phyloP scores from a whole-genome alignment of 257 asterid species.

The Agastache rugosa region DNA sequence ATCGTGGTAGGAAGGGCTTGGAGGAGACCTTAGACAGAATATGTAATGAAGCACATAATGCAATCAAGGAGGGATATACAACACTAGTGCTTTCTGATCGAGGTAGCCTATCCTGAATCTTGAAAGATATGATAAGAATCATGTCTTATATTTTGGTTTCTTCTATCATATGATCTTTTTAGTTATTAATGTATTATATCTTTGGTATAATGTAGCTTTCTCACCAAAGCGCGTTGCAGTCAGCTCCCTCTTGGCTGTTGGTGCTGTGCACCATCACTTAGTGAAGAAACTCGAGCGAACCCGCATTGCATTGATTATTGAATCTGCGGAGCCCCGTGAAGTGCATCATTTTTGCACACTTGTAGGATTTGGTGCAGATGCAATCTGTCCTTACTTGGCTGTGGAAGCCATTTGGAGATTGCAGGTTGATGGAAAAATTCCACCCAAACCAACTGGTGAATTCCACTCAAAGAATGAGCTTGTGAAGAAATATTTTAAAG shows the following conservation, averaged over 20 bases:
- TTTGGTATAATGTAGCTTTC: slow-evolving; percentile 62
- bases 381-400: slow-evolving; percentile 94
- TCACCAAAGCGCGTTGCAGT: slow-evolving; percentile 83
- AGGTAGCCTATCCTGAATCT: slow-evolving; percentile 54
- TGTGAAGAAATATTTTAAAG: slow-evolving; percentile 76
- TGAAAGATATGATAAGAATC: slow-evolving; percentile 9
- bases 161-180: not conserved
- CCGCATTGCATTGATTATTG: slow-evolving; percentile 87
- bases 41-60: slow-evolving; percentile 85
- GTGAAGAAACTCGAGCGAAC: slow-evolving; percentile 95
- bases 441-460: slow-evolving; percentile 82
- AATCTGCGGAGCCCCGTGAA: slow-evolving; percentile 99
- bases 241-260: slow-evolving; percentile 94
- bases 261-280: slow-evolving; percentile 98
- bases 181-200: slow-evolving; percentile 2
- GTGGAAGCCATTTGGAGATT: slow-evolving; percentile 93
- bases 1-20: slow-evolving; percentile 80
- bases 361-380: slow-evolving; percentile 99
- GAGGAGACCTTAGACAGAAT: slow-evolving; percentile 91
- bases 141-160: slow-evolving; percentile 4
- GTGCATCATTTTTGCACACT: slow-evolving; percentile 99
- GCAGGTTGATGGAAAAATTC: slow-evolving; percentile 97
- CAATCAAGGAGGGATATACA: slow-evolving; percentile 91
- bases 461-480: slow-evolving; percentile 90
- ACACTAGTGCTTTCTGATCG: slow-evolving; percentile 91